Evolutionary conservation across 345 rosid genomes (phyloP), one percentile per base, ranked within the genome.

Genomic region (Lepidium sativum): DNA sequence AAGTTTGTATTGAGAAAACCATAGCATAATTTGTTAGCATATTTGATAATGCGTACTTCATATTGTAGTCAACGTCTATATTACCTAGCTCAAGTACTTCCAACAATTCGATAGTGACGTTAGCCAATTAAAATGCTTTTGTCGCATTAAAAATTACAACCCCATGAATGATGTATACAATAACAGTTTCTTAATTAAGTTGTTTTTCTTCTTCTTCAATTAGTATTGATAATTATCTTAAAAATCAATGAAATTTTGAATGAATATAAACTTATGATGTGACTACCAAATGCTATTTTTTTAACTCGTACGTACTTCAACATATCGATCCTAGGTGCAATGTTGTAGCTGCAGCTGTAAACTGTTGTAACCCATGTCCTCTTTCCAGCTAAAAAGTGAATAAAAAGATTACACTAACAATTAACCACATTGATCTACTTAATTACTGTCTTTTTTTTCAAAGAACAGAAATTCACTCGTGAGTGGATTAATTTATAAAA

Each of bases 31-130:
- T n/a, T n/a, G n/a, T 27, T 27, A 5, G 31, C 31, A 27, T 27
- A 27, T 27, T 27, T 27, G 31, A 27, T 27, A 65, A 65, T 21
- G 61, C 49, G 29, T 69, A 69, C 45, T 42, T 42, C 54, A 16
- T 52, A 32, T 27, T 41, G 32, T 70, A 34, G 74, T 70, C 68
- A 70, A 53, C 55, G 49, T 43, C 74, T 69, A 60, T 43, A 7
- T 53, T 13, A 34, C 40, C 54, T 60, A 69, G 68, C 61, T 33
- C 62, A 52, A 21, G 47, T 61, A 61, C 68, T 6, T 60, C 15
- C 61, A 53, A 51, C 20, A 58, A 58, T 59, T 27, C 37, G 60
- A 50, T 3, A 18, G 18, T 59, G 68, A 61, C 74, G 47, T 52
- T 4, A 25, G 48, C 67, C 60, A 69, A 23, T 60, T 52, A 42